A percentile compares a stretch with the other conserved stretches of the same genome.
Conservation (phyloP, 345 rosid species). For the Euphorbia peplus region DNA sequence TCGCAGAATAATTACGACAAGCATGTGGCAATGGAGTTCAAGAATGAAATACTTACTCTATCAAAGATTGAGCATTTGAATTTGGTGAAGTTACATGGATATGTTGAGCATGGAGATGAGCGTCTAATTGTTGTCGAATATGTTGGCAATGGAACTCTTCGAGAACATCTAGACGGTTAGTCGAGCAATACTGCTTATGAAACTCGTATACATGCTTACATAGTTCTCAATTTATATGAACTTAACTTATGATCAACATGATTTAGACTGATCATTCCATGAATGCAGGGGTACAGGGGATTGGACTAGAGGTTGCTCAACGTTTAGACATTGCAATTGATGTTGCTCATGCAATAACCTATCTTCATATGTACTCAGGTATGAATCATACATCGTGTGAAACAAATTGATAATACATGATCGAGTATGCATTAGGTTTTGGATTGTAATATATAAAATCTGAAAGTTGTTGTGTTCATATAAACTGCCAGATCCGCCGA, state of each 20-base stretch:
- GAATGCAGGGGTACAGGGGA: constrained; percentile 56
- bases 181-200: neutral
- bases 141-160: constrained; percentile 67
- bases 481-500: constrained; percentile 64
- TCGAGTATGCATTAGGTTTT: neutral
- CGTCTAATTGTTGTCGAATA: constrained; percentile 71
- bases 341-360: constrained; percentile 90
- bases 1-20: constrained; percentile 53
- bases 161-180: constrained; percentile 93
- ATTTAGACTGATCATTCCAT: constrained; percentile 3
- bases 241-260: neutral
- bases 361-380: constrained; percentile 89
- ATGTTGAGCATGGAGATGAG: constrained; percentile 66
- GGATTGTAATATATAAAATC: neutral
- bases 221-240: neutral
- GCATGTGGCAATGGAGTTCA: constrained; percentile 55
- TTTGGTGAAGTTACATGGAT: constrained; percentile 77
- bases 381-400: neutral
- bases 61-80: constrained; percentile 89
- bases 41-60: constrained; percentile 73
- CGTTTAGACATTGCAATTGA: constrained; percentile 89
- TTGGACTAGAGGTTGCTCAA: constrained; percentile 64
- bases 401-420: neutral
- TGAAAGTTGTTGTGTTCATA: constrained; percentile 13
- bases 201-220: neutral